A percentile compares a stretch with the other conserved stretches of the same genome.
Evolutionary conservation across 306 rosid genomes (phyloP).

Genomic region (Begonia fuchsioides): DNA sequence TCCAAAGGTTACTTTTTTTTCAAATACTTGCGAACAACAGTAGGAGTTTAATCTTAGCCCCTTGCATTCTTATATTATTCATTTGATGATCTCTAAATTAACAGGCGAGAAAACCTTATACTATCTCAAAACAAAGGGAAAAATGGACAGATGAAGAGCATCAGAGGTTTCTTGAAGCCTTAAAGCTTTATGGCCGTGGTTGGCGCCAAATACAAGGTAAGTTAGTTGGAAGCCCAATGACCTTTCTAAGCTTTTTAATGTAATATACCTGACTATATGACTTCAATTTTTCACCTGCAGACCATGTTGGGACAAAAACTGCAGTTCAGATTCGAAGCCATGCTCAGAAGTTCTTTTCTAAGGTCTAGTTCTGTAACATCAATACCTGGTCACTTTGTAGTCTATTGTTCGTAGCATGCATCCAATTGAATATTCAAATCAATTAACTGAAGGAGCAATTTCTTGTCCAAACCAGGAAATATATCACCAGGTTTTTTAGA

Average conservation of each 20-base stretch:
- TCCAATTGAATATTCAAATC: too few relatives aligned
- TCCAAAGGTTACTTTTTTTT: neutral
- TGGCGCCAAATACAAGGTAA: conserved; percentile 98
- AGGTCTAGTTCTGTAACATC: conserved; percentile 29
- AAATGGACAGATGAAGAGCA: conserved; percentile 98
- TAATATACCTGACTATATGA: conserved; percentile 13
- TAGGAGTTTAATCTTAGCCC: neutral
- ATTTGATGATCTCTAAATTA: conserved; percentile 6
- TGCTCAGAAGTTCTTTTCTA: conserved; percentile 98
- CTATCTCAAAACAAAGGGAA: conserved; percentile 84
- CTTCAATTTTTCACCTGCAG: conserved; percentile 38
- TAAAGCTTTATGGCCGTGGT: conserved; percentile 89
- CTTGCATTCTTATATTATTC: neutral
- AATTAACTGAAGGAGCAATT: too few relatives aligned
- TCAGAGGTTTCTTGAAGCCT: conserved; percentile 81
- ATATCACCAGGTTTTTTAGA: too few relatives aligned
- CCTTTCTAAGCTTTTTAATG: neutral
- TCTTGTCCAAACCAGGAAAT: too few relatives aligned
- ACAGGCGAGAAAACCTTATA: conserved; percentile 85
- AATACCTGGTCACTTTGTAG: too few relatives aligned
- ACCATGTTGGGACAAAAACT: conserved; percentile 91
- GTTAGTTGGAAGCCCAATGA: conserved; percentile 6
- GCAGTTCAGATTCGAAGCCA: conserved; percentile 99
- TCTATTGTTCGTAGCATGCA: too few relatives aligned
- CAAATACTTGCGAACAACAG: neutral